Conservation (phyloP, 140 eudicot species). For the Stevia rebaudiana region DNA sequence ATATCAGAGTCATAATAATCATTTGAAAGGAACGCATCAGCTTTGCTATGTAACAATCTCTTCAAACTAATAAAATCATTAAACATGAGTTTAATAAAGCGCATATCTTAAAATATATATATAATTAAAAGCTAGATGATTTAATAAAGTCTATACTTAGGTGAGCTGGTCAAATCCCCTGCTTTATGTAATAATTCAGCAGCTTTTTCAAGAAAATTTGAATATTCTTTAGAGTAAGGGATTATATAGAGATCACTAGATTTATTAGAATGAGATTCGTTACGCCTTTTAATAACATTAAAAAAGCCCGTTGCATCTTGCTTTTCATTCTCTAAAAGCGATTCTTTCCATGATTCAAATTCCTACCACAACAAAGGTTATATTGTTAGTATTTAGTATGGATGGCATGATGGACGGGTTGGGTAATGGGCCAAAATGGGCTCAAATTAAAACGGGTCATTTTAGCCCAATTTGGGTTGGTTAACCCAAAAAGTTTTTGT, state of each 20-base stretch:
- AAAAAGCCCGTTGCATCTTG: slow-evolving; percentile 78
- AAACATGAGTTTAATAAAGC: neutral
- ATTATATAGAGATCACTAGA: slow-evolving; percentile 44
- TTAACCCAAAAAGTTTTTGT: neutral
- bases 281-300: slow-evolving; percentile 65
- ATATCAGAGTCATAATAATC: slow-evolving; percentile 95
- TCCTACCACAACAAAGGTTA: slow-evolving; percentile 43
- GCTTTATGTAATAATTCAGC: slow-evolving; percentile 75
- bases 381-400: neutral
- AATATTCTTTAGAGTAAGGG: slow-evolving; percentile 72
- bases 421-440: neutral
- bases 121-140: neutral
- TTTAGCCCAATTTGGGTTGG: neutral
- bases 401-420: neutral
- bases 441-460: neutral
- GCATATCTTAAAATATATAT: neutral
- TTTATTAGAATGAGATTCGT: slow-evolving; percentile 35
- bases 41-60: slow-evolving; percentile 80
- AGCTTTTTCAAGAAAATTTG: slow-evolving; percentile 48
- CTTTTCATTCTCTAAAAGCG: slow-evolving; percentile 45
- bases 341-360: slow-evolving; percentile 69
- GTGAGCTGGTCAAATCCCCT: slow-evolving; percentile 70
- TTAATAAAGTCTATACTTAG: slow-evolving; percentile 41
- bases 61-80: slow-evolving; percentile 61
- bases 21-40: slow-evolving; percentile 84